Evolutionary conservation across 2,329 filamentous ascomycete species (phyloP), one percentile per base, ranked within the genome.

Genomic region (Blastomyces emzantsi): DNA sequence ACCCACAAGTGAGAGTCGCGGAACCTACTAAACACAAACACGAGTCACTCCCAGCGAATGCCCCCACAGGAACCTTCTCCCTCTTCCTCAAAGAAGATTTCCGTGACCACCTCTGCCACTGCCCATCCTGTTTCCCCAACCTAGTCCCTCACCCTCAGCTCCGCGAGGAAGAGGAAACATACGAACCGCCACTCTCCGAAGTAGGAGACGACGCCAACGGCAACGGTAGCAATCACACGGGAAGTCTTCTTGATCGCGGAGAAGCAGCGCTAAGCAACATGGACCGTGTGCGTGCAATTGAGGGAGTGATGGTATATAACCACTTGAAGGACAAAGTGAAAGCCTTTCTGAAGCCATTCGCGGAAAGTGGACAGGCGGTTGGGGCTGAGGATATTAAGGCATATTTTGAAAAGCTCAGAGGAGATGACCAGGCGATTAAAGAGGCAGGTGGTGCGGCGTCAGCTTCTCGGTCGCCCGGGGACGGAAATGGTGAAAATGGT

Each of bases 231-330:
- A 1, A 81, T 85, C 89, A 90, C 60, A 92, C 90, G 43, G 90
- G 90, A 56, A 94, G 89, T 67, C 81, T 99, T 1, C 86, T 95
- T 43, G 92, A 97, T 60, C 90, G 92, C 22, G 94, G 94, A 57
- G 94, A 99, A 78, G 93, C 90, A 58, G 93, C 92, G 0, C 83
- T 99, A 36, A 91, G 87, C 73, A 95, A 91, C 70, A 87, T 99
- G 63, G 94, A 99, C 73, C 89, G 94, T 1, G 93, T 97, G 8
- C 84, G 88, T 17, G 94, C 94, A 4, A 96, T 99, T 63, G 90
- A 99, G 75, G 94, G 94, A 19, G 93, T 96, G 56, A 97, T 97
- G 92, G 93, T 92, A 0, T 99, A 97, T 77, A 97, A 97, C 71
- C 89, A 96, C 71, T 83, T 99, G 65, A 94, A 95, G 73, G 92